Conservation (phyloP, 1,284 basidiomycete species). For the Mycena citricolor region DNA sequence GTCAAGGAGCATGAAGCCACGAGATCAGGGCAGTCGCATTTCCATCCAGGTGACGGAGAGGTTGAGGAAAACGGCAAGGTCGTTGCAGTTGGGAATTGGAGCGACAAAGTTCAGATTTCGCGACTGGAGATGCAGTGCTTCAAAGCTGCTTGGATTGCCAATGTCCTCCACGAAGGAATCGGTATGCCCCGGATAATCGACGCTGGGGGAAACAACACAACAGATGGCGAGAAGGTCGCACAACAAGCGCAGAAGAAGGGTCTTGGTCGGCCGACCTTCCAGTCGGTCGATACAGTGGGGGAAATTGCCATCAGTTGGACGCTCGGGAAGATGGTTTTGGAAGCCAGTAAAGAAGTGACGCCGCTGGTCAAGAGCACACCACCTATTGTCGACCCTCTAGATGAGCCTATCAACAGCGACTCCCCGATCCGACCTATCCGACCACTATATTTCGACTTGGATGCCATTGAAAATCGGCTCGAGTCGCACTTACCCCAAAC, state of each 20-base stretch:
- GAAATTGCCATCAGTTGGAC: constrained; percentile 98
- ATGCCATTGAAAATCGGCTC: constrained; percentile 59
- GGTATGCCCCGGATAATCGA: constrained; percentile 93
- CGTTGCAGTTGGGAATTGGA: constrained; percentile 67
- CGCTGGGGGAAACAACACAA: constrained; percentile 69
- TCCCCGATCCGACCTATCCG: constrained; percentile 61
- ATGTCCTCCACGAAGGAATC: constrained; percentile 95
- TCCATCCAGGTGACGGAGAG: constrained; percentile 60
- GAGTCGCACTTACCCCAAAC: constrained; percentile 61
- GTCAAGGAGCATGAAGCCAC: constrained; percentile 59
- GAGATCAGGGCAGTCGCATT: constrained; percentile 44
- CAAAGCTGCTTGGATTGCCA: constrained; percentile 98
- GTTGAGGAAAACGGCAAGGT: constrained; percentile 57
- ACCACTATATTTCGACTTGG: constrained; percentile 58
- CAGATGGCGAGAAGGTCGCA: constrained; percentile 65
- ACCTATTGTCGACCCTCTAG: constrained; percentile 69
- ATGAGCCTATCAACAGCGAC: constrained; percentile 49
- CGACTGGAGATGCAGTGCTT: constrained; percentile 98
- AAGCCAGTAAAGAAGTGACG: constrained; percentile 85
- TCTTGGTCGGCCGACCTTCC: constrained; percentile 78
- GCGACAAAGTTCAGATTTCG: constrained; percentile 73
- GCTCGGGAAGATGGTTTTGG: constrained; percentile 96
- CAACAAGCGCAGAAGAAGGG: constrained; percentile 80
- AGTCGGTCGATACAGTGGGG: constrained; percentile 88
- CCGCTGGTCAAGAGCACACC: constrained; percentile 43